A percentile compares a stretch with the other conserved stretches of the same genome.
Conservation (phyloP, 352 stramenopile species). For the Peronospora tabacina region DNA sequence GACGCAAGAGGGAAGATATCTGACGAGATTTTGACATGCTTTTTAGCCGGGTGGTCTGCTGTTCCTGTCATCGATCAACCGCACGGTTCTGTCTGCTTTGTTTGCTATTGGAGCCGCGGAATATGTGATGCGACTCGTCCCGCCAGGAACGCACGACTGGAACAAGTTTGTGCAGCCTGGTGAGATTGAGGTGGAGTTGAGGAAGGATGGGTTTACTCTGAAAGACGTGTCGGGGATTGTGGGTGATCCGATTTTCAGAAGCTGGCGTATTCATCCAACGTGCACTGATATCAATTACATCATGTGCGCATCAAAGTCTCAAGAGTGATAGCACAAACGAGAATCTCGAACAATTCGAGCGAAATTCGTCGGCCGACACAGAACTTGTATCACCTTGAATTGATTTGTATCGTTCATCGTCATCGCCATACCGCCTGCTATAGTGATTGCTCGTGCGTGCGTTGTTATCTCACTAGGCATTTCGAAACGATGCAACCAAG, state of each 20-base stretch:
- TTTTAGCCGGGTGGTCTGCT: conserved; percentile 58
- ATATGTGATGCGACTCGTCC: conserved; percentile 66
- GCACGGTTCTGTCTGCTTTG: conserved; percentile 53
- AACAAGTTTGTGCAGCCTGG: conserved; percentile 75
- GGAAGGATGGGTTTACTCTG: conserved; percentile 46
- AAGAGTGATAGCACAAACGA: conserved; percentile 15
- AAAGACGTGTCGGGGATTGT: conserved; percentile 77
- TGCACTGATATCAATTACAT: conserved; percentile 83
- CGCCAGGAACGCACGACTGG: conserved; percentile 79
- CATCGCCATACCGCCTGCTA: neutral
- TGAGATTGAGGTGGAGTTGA: conserved; percentile 52
- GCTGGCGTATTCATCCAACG: conserved; percentile 64
- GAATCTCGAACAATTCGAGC: neutral
- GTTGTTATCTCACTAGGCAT: conserved; percentile 32
- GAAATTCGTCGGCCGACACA: neutral
- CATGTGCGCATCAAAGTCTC: conserved; percentile 60
- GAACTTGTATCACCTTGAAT: neutral
- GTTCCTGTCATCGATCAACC: conserved; percentile 84
- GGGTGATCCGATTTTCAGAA: conserved; percentile 60
- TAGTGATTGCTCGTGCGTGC: conserved; percentile 4
- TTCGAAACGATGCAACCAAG: conserved; percentile 37
- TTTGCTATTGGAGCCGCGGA: conserved; percentile 71
- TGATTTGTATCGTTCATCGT: neutral
- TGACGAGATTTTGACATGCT: neutral
- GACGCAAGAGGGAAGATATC: neutral